Conservation (phyloP, 139 green algal genomes). For the Chlorella sp. region DNA sequence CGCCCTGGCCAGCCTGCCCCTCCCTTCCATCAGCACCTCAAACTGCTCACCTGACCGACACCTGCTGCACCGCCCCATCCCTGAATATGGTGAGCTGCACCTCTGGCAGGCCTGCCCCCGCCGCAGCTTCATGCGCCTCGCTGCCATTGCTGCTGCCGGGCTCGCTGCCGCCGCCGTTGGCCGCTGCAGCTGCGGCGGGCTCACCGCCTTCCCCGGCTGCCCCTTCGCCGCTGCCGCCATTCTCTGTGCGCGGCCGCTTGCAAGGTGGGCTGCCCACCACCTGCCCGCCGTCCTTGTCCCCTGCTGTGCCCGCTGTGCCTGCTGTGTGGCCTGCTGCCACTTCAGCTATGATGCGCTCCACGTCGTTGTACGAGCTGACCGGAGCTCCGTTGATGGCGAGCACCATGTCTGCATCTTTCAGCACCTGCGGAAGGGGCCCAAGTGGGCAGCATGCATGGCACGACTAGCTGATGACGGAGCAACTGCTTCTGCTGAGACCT, state of each 20-base stretch:
- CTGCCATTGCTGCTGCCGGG: background rate
- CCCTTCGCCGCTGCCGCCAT: no score
- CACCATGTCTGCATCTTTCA: slow-evolving; percentile 84
- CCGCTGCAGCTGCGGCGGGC: background rate
- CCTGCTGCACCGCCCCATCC: slow-evolving; percentile 14
- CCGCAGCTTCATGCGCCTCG: background rate
- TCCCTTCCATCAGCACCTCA: no score
- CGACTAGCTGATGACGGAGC: background rate
- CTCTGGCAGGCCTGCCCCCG: background rate
- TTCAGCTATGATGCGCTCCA: slow-evolving; percentile 56
- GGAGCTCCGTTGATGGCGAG: slow-evolving; percentile 72
- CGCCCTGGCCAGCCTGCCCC: no score
- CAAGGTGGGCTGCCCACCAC: background rate
- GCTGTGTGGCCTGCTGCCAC: background rate
- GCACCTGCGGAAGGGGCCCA: slow-evolving; percentile 35
- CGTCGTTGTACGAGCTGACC: slow-evolving; percentile 72
- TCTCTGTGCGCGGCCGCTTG: background rate
- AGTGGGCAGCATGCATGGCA: background rate
- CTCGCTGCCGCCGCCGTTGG: background rate
- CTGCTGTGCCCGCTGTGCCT: background rate
- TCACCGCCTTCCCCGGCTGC: background rate
- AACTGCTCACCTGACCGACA: slow-evolving; percentile 23
- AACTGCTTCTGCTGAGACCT: background rate
- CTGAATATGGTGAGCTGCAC: slow-evolving; percentile 56
- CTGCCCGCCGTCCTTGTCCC: background rate